phyloP scores from a whole-genome alignment of 495 filamentous ascomycete genomes.

The Aspergillus avenaceus region DNA sequence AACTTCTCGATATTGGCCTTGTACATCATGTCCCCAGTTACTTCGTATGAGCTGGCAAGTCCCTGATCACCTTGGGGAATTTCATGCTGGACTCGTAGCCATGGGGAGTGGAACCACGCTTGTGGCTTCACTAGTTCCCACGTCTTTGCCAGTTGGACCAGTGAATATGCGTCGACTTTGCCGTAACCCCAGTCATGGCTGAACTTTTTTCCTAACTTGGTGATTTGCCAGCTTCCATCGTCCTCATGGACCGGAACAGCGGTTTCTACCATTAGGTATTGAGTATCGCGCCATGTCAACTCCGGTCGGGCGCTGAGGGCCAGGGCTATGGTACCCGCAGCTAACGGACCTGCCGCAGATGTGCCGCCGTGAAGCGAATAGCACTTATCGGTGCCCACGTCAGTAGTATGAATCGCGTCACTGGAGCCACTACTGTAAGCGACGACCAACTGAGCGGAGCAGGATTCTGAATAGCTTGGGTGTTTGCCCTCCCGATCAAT shows the following conservation, averaged over 20 bases:
- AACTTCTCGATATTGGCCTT: conserved; percentile 78
- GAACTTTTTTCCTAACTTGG: conserved; percentile 75
- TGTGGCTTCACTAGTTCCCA: conserved; percentile 95
- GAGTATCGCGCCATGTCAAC: conserved; percentile 89
- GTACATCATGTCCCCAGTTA: conserved; percentile 71
- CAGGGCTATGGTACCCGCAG: conserved; percentile 89
- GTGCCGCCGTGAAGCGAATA: conserved; percentile 81
- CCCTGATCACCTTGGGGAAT: conserved; percentile 87
- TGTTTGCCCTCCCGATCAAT: conserved; percentile 82
- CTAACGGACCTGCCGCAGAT: conserved; percentile 92
- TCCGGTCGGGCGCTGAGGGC: conserved; percentile 82
- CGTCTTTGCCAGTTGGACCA: conserved; percentile 80
- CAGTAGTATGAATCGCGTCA: conserved; percentile 92
- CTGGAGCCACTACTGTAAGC: conserved; percentile 90
- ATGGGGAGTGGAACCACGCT: conserved; percentile 89
- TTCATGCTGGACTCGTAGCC: conserved; percentile 79
- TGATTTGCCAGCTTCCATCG: conserved; percentile 75
- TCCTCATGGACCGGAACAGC: conserved; percentile 75
- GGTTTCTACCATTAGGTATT: conserved; percentile 82
- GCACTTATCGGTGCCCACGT: conserved; percentile 81
- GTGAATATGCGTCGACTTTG: conserved; percentile 81
- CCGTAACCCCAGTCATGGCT: conserved; percentile 95
- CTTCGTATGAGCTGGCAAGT: conserved; percentile 68
- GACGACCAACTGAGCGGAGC: conserved; percentile 91
- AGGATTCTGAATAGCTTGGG: conserved; percentile 91